Conservation (phyloP, 1,284 basidiomycete genomes). For the Gomphus bonarii region DNA sequence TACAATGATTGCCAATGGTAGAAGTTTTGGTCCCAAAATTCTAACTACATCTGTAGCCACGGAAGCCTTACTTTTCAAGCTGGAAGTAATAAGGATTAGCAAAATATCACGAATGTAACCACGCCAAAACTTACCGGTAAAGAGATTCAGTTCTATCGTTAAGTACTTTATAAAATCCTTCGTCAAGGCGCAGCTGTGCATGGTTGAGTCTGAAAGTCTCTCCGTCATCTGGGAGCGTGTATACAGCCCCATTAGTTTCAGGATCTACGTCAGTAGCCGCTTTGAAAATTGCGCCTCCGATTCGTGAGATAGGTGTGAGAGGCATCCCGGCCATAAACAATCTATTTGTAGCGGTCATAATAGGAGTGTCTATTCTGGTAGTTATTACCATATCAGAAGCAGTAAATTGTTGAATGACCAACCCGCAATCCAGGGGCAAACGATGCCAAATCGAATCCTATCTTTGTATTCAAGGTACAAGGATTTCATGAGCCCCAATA, state of each 20-base stretch:
- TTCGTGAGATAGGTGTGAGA: slow-evolving; percentile 34
- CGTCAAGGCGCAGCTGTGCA: slow-evolving; percentile 30
- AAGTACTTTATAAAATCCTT: slow-evolving; percentile 42
- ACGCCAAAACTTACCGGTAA: slow-evolving; percentile 22
- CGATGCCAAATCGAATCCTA: slow-evolving; percentile 36
- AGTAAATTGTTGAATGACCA: slow-evolving; percentile 10
- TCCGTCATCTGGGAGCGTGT: slow-evolving; percentile 39
- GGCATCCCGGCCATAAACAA: slow-evolving; percentile 42
- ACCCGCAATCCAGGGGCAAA: slow-evolving; percentile 48
- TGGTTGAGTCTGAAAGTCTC: slow-evolving; percentile 35
- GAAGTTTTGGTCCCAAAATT: slow-evolving; percentile 1
- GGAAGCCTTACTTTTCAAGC: neutral
- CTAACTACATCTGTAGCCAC: neutral
- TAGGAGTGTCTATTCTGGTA: slow-evolving; percentile 31
- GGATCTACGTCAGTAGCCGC: slow-evolving; percentile 39
- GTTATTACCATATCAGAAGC: slow-evolving; percentile 1
- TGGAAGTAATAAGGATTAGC: neutral
- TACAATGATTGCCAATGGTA: neutral
- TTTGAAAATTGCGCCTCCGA: slow-evolving; percentile 42
- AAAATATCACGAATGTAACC: neutral
- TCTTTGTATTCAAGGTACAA: slow-evolving; percentile 28
- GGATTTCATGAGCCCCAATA: slow-evolving; percentile 45
- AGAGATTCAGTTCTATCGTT: slow-evolving; percentile 30
- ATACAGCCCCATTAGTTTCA: slow-evolving; percentile 35
- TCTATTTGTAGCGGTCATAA: slow-evolving; percentile 31